Percentiles rank a stretch among this genome's conserved stretches.
Evolutionary conservation across 495 filamentous ascomycete species (phyloP).

Genomic region (Penicillium bialowiezense): DNA sequence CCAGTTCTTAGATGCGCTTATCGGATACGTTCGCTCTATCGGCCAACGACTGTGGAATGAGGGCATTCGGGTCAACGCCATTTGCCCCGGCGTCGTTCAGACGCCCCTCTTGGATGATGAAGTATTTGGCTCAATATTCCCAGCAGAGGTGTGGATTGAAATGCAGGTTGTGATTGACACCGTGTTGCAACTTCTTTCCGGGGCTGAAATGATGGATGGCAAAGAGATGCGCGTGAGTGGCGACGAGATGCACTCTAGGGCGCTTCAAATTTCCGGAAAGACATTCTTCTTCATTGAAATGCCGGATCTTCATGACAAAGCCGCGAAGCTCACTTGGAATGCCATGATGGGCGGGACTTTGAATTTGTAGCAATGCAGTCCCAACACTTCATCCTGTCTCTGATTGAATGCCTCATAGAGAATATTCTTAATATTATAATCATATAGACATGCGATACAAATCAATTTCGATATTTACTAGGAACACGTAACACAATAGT

Average conservation of each 20-base stretch:
- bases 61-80: conserved; percentile 18
- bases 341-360: conserved; percentile 1
- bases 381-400: no score
- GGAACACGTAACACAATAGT: no score
- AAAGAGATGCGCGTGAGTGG: conserved; percentile 6
- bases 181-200: conserved; percentile 7
- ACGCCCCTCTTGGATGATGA: conserved; percentile 9
- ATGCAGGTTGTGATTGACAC: conserved; percentile 5
- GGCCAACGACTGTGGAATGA: conserved; percentile 8
- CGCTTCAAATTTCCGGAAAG: conserved; percentile 13
- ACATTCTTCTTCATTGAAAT: conserved; percentile 16
- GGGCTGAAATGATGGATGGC: conserved; percentile 12
- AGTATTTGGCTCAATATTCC: conserved; percentile 5
- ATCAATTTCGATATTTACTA: no score
- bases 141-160: conserved; percentile 4
- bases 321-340: background rate
- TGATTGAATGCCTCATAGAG: no score
- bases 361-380: background rate
- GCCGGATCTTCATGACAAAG: conserved; percentile 3
- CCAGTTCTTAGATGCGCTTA: conserved; percentile 10
- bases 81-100: conserved; percentile 18
- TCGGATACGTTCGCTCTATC: conserved; percentile 17
- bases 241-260: conserved; percentile 8
- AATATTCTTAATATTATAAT: no score
- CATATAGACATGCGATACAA: no score